Base-by-base conservation (phyloP, 2,329 filamentous ascomycete species). In the Fusarium beomiforme region DNA sequence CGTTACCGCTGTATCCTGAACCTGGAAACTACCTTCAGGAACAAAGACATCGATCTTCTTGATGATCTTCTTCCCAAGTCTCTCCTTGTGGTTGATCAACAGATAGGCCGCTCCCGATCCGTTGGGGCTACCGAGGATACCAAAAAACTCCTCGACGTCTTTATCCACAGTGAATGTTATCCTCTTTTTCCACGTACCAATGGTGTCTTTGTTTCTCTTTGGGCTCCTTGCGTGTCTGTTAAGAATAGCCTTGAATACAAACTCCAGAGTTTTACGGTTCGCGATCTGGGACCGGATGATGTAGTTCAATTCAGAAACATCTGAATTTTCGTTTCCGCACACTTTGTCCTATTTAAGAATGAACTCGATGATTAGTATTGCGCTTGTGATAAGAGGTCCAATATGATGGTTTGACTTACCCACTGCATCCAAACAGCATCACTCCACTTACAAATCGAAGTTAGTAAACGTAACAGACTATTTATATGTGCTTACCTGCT, bases 41-140 rank as follows among this genome's bases (percentile, higher is more conserved):
- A 69, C 24, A 41, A 69, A 69, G 46, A 69, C 37, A 5, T 69
- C 66, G 17, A 69, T 42, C 49, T 56, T 59, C 8, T 67, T 54
- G 11, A 69, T 59, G 6, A 34, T 54, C 43, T 29, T 69, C 12
- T 44, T 14, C 4, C 66, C 66, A 8, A 69, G 33, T 16, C 11
- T 17, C 11, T 19, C n/a, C 23, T 69, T 69, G 37, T 69, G 62
- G 9, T 56, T 69, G 7, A 69, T 16, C 19, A 66, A 36, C 6
- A 67, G 24, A n/a, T 33, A 69, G 2, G 66, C 42, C 19, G 57
- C 42, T 5, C 29, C 37, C 24, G 57, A 19, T 42, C 66, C 66
- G 14, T 69, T 53, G 23, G 57, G 62, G 31, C 41, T 66, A n/a
- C 62, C 62, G 5, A 68, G 53, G 23, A 68, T 29, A 24, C 39